Percentiles rank a stretch among this genome's conserved stretches.
Conservation (phyloP, 768 basidiomycete genomes). For the Mycena amicta region DNA sequence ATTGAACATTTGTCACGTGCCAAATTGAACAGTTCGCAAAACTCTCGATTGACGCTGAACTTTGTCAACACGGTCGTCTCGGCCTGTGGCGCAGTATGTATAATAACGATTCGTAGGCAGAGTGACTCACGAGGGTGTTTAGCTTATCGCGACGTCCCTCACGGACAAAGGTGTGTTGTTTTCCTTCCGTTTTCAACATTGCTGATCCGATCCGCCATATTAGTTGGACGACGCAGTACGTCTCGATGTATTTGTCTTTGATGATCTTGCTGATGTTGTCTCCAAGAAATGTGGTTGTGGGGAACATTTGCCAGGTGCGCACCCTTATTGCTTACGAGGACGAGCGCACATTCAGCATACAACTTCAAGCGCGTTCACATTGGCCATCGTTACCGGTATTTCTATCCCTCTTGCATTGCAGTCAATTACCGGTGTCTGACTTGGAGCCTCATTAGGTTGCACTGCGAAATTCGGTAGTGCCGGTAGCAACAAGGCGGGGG, state of each 20-base stretch:
- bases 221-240: constrained; percentile 27
- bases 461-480: constrained; percentile 25
- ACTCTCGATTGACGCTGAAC: constrained; percentile 27
- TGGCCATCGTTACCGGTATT: constrained; percentile 27
- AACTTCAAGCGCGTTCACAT: constrained; percentile 11
- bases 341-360: not conserved
- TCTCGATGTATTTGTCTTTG: not conserved
- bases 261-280: not conserved
- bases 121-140: constrained; percentile 17
- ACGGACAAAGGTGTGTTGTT: constrained; percentile 13
- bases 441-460: constrained; percentile 16
- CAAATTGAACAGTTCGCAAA: constrained; percentile 18
- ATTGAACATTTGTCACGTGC: not conserved
- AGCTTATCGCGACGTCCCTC: constrained; percentile 18
- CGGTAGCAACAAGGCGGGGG: constrained; percentile 22
- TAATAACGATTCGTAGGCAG: constrained; percentile 1
- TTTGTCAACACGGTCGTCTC: constrained; percentile 30
- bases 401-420: not conserved
- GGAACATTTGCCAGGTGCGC: constrained; percentile 21
- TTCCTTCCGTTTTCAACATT: too few species aligned
- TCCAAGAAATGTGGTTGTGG: constrained; percentile 30
- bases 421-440: not conserved
- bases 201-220: too few species aligned
- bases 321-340: not conserved
- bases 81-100: constrained; percentile 24